Evolutionary conservation across 495 filamentous ascomycete species (phyloP).

Genomic region (Lophiotrema nucula): DNA sequence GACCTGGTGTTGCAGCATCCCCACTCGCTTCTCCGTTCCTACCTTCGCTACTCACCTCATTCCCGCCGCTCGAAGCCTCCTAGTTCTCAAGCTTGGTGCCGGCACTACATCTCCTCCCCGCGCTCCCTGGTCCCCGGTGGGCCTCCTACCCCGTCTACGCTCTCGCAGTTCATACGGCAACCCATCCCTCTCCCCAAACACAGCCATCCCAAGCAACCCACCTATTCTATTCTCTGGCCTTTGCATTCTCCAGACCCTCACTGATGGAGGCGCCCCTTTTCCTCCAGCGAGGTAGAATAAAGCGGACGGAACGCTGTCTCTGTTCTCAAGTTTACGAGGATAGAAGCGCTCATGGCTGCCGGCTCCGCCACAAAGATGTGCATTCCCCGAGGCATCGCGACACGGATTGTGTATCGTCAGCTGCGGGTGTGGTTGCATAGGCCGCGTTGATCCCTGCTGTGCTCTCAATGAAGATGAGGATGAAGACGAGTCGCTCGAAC

Average conservation of each 20-base stretch:
- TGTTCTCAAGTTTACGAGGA: too few species aligned
- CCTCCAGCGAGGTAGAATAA: conserved; percentile 15
- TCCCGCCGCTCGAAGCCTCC: too few species aligned
- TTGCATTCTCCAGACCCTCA: neutral
- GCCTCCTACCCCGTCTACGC: neutral
- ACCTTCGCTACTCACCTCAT: too few species aligned
- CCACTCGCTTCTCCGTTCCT: too few species aligned
- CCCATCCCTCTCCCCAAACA: conserved; percentile 12
- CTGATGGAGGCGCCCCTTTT: conserved; percentile 3
- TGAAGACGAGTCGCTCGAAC: too few species aligned
- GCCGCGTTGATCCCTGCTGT: neutral
- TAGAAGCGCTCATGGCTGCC: neutral
- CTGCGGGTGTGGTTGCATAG: neutral
- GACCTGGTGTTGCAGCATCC: too few species aligned
- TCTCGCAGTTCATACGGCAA: conserved; percentile 7
- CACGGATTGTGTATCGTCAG: neutral
- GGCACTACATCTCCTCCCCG: too few species aligned
- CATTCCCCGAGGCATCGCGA: neutral
- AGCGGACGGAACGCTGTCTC: neutral
- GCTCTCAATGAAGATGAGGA: neutral
- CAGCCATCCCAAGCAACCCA: conserved; percentile 15
- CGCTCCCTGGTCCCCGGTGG: too few species aligned
- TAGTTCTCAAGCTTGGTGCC: too few species aligned
- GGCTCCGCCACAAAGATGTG: neutral
- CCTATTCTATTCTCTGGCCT: conserved; percentile 20